Evolutionary conservation across 345 rosid genomes (phyloP).

Genomic region (Eucalyptus sideroxylon): DNA sequence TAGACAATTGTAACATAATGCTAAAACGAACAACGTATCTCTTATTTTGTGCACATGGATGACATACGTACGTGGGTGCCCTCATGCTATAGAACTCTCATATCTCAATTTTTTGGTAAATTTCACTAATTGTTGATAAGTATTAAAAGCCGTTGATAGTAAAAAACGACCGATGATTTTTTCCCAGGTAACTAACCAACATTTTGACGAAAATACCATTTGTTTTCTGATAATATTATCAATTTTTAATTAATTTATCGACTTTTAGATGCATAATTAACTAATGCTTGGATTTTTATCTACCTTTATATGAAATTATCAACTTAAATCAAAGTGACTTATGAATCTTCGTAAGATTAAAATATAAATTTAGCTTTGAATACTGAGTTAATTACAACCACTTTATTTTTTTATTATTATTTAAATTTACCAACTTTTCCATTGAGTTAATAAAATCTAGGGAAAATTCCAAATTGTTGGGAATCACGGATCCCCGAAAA

Average conservation of each 20-base stretch:
- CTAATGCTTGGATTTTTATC: not conserved
- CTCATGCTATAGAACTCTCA: not conserved
- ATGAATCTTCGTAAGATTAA: not conserved
- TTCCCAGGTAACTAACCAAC: not conserved
- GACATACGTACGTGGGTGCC: not conserved
- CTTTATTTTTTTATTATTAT: not conserved
- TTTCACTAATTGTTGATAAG: not conserved
- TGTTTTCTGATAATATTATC: not conserved
- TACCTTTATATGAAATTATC: not conserved
- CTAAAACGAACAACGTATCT: not conserved
- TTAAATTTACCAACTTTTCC: not conserved
- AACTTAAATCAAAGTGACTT: not conserved
- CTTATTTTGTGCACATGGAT: not conserved
- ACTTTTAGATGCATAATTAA: not conserved
- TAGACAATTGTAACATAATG: not conserved
- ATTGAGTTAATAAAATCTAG: not conserved
- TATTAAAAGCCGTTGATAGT: not conserved
- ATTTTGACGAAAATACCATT: not conserved
- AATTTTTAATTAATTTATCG: not conserved
- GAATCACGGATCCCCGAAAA: too few relatives aligned
- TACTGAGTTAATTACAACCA: not conserved
- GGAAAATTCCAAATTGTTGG: too few relatives aligned
- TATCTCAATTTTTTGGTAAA: not conserved
- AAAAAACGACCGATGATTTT: not conserved
- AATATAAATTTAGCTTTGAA: not conserved